A percentile compares a stretch with the other conserved stretches of the same genome.
These are phyloP conservation scores for Discostella stelligeroides DNA, from an alignment of 108 stramenopile genomes.

Conservation along the genomic window DNA sequence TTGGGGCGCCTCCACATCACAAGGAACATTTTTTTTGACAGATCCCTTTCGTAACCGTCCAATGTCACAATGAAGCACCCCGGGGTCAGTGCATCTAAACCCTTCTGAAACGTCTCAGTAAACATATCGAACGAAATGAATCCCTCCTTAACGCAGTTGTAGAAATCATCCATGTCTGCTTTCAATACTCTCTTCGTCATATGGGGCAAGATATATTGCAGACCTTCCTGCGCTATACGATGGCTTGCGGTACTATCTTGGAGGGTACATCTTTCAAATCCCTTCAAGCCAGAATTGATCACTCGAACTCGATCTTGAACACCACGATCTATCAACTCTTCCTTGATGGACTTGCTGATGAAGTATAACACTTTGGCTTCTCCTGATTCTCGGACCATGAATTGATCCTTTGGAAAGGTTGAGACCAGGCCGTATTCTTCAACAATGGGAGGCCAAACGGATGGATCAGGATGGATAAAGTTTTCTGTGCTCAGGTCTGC, in stretches of 20 bases:
- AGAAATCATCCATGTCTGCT: slow-evolving; percentile 69
- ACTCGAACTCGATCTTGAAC: slow-evolving; percentile 76
- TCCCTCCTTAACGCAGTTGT: slow-evolving; percentile 56
- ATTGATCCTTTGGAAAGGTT: slow-evolving; percentile 68
- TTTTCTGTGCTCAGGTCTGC: slow-evolving; percentile 62
- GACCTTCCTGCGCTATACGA: slow-evolving; percentile 79
- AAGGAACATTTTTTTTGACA: slow-evolving; percentile 71
- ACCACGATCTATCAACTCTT: slow-evolving; percentile 67
- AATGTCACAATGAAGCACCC: slow-evolving; percentile 82
- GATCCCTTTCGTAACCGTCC: slow-evolving; percentile 75
- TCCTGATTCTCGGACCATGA: slow-evolving; percentile 72
- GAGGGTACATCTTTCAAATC: slow-evolving; percentile 71
- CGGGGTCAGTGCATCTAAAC: slow-evolving; percentile 44
- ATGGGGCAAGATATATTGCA: slow-evolving; percentile 77
- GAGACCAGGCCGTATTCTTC: slow-evolving; percentile 74
- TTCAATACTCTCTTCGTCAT: slow-evolving; percentile 79
- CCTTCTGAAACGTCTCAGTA: slow-evolving; percentile 52
- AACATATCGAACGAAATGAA: slow-evolving; percentile 54
- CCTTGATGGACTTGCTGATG: slow-evolving; percentile 66
- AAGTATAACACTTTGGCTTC: slow-evolving; percentile 81
- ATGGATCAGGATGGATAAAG: slow-evolving; percentile 66
- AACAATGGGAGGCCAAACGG: slow-evolving; percentile 61
- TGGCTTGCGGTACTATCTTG: slow-evolving; percentile 54
- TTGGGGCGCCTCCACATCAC: slow-evolving; percentile 79
- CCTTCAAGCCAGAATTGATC: slow-evolving; percentile 81